These are phyloP conservation scores for Bocquillonia castaneifolia DNA, from an alignment of 441 rosid species.

Conservation along the genomic window DNA sequence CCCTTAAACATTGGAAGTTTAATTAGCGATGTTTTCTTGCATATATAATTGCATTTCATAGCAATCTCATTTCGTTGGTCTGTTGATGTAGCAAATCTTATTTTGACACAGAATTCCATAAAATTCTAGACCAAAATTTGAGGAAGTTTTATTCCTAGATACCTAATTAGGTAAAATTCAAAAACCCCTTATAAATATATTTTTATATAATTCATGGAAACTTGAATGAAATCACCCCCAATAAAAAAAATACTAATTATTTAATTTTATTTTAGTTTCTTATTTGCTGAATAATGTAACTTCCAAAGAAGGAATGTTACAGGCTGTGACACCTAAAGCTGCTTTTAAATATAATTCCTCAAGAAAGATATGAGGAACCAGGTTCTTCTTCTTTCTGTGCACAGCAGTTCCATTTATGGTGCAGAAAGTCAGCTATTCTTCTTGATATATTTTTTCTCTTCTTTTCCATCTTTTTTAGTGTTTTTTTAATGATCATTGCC, in stretches of 20 bases:
- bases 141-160: background rate
- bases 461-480: background rate
- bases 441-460: background rate
- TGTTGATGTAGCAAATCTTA: background rate
- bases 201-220: background rate
- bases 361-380: conserved; percentile 33
- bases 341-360: conserved; percentile 17
- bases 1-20: no score
- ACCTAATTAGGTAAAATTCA: background rate
- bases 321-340: conserved; percentile 25
- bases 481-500: background rate
- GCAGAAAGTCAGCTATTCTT: conserved; percentile 27
- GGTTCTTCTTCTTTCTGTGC: conserved; percentile 29
- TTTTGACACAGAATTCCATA: background rate
- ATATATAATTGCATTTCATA: background rate
- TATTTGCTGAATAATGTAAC: background rate
- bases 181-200: background rate
- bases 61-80: background rate
- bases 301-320: conserved; percentile 21
- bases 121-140: background rate
- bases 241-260: background rate
- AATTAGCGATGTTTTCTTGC: no score
- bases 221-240: background rate
- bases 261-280: background rate
- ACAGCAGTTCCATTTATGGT: background rate